Percentiles rank a stretch among this genome's conserved stretches.
phyloP scores from a whole-genome alignment of 768 basidiomycete genomes.

The Gymnopilus dilepis region DNA sequence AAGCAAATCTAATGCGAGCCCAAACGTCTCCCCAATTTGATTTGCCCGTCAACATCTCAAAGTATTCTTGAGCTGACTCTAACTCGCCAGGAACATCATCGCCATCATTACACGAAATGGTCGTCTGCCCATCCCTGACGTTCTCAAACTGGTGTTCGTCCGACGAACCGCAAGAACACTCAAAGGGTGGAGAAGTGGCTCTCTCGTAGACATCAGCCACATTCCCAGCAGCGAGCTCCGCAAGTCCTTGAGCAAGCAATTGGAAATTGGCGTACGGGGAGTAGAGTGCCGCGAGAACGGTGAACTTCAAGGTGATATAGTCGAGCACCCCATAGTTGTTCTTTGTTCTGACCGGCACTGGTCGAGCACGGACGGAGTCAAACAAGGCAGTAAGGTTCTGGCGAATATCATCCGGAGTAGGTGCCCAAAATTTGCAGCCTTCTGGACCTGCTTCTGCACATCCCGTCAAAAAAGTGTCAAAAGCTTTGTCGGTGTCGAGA shows the following conservation, averaged over 20 bases:
- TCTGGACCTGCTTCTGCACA: conserved; percentile 44
- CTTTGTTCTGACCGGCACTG: conserved; percentile 37
- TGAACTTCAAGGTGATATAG: conserved; percentile 31
- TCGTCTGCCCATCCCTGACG: conserved; percentile 34
- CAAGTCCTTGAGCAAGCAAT: conserved; percentile 39
- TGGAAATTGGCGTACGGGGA: conserved; percentile 37
- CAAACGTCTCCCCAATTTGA: conserved; percentile 41
- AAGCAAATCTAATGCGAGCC: conserved; percentile 31
- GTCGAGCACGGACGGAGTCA: conserved; percentile 32
- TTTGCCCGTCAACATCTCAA: conserved; percentile 33
- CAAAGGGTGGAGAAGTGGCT: not conserved
- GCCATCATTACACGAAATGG: conserved; percentile 43
- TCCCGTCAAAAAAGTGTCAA: conserved; percentile 39
- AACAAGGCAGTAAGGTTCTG: conserved; percentile 40
- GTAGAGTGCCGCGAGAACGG: conserved; percentile 39
- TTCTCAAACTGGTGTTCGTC: not conserved
- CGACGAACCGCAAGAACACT: not conserved
- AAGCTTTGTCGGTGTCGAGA: conserved; percentile 40
- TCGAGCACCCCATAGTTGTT: conserved; percentile 42
- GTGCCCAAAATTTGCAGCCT: conserved; percentile 43
- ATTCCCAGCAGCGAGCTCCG: conserved; percentile 38
- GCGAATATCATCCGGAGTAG: conserved; percentile 35
- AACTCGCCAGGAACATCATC: conserved; percentile 40
- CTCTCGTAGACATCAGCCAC: conserved; percentile 26
- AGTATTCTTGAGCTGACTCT: conserved; percentile 38